Conservation (phyloP, 371 early-diverging fungal genomes). For the Mortierella sp. region DNA sequence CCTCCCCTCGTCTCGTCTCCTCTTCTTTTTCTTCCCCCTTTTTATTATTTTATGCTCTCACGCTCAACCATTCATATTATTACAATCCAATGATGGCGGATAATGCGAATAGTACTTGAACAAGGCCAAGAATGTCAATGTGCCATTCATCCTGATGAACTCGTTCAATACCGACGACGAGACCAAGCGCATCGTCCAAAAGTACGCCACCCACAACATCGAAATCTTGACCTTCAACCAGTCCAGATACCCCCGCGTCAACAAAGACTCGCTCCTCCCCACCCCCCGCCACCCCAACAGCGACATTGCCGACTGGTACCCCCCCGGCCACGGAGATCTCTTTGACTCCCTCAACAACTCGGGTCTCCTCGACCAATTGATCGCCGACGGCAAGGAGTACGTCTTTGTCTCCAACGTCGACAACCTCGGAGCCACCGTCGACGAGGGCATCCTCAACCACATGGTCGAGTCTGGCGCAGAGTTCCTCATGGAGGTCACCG, state of each 20-base stretch:
- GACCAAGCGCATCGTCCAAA: constrained; percentile 97
- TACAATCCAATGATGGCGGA: neutral
- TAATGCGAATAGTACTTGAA: constrained; percentile 88
- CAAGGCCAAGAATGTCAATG: constrained; percentile 87
- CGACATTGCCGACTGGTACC: constrained; percentile 79
- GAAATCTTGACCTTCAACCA: constrained; percentile 98
- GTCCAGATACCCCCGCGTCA: constrained; percentile 96
- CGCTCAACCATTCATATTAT: neutral
- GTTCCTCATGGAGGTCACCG: constrained; percentile 99
- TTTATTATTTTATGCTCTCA: constrained; percentile 13
- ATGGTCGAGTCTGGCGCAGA: constrained; percentile 92
- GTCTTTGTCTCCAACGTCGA: constrained; percentile 99
- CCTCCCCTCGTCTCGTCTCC: neutral
- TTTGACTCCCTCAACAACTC: constrained; percentile 96
- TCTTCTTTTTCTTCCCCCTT: constrained; percentile 1
- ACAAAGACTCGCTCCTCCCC: constrained; percentile 94
- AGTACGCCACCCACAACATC: constrained; percentile 93
- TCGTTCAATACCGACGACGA: constrained; percentile 99
- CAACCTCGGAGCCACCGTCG: constrained; percentile 99
- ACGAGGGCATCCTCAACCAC: constrained; percentile 93
- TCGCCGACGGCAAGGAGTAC: constrained; percentile 98
- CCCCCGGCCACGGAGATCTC: constrained; percentile 99
- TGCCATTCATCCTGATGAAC: constrained; percentile 99
- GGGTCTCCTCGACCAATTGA: constrained; percentile 95
- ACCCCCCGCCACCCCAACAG: constrained; percentile 76